Base-by-base conservation (phyloP, 208 protist genomes). In the Trypanosoma scelopori region DNA sequence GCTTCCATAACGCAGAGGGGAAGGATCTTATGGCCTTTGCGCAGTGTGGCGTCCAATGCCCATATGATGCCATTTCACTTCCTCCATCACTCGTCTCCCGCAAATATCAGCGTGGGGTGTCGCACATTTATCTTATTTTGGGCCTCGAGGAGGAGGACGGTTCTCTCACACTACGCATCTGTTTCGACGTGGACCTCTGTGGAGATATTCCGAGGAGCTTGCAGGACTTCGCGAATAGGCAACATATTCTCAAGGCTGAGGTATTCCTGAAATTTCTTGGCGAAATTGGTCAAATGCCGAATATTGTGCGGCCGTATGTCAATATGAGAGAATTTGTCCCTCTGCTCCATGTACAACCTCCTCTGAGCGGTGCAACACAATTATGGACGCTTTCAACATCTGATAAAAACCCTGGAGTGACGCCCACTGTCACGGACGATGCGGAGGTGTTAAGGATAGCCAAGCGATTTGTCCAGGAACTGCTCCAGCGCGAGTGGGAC, bases 71-170 rank as follows among this genome's bases (percentile, higher is more conserved):
- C 28, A 45, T 65, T 22, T 25, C 16, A n/a, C 35, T 72, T 79
- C 23, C 51, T 12, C 45, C 53, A 25, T 52, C 47, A 49, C n/a
- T 60, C 23, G 45, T 15, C 20, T 63, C 55, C 20, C 15, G 23
- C 35, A 11, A 74, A 63, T 18, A 70, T 56, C 13, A 58, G 25
- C 59, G 70, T 49, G 63, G 68, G 43, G 7, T 55, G 52, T 37
- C 66, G 47, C 63, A 55, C 57, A 41, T 74, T 55, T 74, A 61
- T 22, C 46, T 69, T 20, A 68, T 79, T 30, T 52, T 84, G 30
- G 81, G 78, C 35, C 37, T 84, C 28, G 81, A 87, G 28, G 81
- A 83, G 57, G 55, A 53, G 2, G 81, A 85, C 67, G 76, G 76
- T 23, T 83, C 82, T 20, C 57, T 89, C 5, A 82, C 70, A 32